Evolutionary conservation across 2,329 filamentous ascomycete species (phyloP).

Genomic region (Ascosphaera aggregata): DNA sequence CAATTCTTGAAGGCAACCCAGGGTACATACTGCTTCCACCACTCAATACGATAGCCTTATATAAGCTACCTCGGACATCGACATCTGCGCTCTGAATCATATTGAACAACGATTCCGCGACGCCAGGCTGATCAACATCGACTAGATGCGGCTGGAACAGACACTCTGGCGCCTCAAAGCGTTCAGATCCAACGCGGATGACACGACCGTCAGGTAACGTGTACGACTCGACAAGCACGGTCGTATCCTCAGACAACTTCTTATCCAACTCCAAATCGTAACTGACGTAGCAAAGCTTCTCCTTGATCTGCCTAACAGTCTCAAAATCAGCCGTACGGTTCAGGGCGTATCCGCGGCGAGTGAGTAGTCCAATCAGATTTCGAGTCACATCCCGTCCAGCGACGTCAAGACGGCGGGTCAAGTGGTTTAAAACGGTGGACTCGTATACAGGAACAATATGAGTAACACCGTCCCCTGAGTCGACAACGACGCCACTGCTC

Average conservation of each 20-base stretch:
- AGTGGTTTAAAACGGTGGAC: slow-evolving; percentile 90
- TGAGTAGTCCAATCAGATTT: slow-evolving; percentile 84
- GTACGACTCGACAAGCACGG: slow-evolving; percentile 90
- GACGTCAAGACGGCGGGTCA: slow-evolving; percentile 82
- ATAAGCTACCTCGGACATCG: slow-evolving; percentile 77
- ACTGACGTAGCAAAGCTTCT: slow-evolving; percentile 98
- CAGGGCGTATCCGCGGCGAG: slow-evolving; percentile 83
- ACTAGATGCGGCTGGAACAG: slow-evolving; percentile 96
- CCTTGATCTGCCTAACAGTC: slow-evolving; percentile 96
- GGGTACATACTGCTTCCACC: slow-evolving; percentile 99
- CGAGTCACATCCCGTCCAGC: slow-evolving; percentile 95
- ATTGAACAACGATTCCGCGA: slow-evolving; percentile 96
- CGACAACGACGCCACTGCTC: slow-evolving; percentile 88
- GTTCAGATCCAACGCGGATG: slow-evolving; percentile 86
- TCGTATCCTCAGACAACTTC: slow-evolving; percentile 88
- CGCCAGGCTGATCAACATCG: slow-evolving; percentile 89
- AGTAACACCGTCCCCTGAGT: slow-evolving; percentile 93
- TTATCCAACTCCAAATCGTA: slow-evolving; percentile 96
- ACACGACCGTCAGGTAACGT: slow-evolving; percentile 90
- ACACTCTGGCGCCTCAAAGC: slow-evolving; percentile 94
- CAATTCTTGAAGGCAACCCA: slow-evolving; percentile 73
- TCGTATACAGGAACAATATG: slow-evolving; percentile 98
- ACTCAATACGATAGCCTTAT: slow-evolving; percentile 92
- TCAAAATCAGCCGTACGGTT: slow-evolving; percentile 98
- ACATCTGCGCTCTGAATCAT: slow-evolving; percentile 93